These are phyloP conservation scores for Actinomortierella wolfii DNA, from an alignment of 371 early-diverging fungal species.

Conservation along the genomic window DNA sequence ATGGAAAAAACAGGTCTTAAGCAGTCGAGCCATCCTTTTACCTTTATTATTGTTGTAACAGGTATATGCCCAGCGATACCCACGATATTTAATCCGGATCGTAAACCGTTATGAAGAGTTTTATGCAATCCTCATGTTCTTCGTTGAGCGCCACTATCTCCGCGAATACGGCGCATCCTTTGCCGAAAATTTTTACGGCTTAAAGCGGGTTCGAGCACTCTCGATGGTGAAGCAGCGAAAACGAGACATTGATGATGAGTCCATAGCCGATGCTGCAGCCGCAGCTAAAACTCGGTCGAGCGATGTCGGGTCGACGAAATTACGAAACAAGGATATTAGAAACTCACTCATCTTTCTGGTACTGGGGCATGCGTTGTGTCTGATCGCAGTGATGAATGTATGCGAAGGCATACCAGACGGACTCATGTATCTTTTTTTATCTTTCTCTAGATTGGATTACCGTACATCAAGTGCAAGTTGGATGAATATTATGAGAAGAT, in stretches of 20 bases:
- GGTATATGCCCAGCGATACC: constrained; percentile 91
- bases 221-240: constrained; percentile 14
- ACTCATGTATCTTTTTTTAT: no score
- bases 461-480: constrained; percentile 75
- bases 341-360: constrained; percentile 74
- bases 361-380: constrained; percentile 5
- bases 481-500: constrained; percentile 74
- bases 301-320: constrained; percentile 29
- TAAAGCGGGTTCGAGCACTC: constrained; percentile 62
- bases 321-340: constrained; percentile 53
- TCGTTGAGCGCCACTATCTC: constrained; percentile 84
- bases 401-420: no score
- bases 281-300: constrained; percentile 7
- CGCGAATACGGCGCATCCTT: constrained; percentile 84
- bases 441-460: constrained; percentile 71
- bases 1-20: no score
- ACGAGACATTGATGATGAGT: constrained; percentile 30
- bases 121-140: constrained; percentile 74
- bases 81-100: constrained; percentile 77
- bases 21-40: neutral
- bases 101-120: constrained; percentile 83
- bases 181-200: constrained; percentile 92
- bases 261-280: constrained; percentile 22
- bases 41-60: constrained; percentile 17
- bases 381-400: no score